Percentiles rank a stretch among this genome's conserved stretches.
Evolutionary conservation across 805 yeast genomes (phyloP).

Genomic region (Candida railenensis): DNA sequence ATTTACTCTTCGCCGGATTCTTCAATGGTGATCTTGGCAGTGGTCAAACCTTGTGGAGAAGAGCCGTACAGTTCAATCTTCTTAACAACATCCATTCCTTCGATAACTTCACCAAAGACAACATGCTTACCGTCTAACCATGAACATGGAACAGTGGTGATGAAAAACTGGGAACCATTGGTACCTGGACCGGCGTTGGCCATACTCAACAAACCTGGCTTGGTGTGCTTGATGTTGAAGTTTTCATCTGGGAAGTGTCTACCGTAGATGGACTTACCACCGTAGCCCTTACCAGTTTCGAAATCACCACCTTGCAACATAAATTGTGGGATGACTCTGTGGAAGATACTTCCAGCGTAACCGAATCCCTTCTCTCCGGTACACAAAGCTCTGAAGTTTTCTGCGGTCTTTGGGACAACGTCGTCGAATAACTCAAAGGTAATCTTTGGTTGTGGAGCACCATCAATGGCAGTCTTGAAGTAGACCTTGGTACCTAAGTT

Average conservation of each 20-base stretch:
- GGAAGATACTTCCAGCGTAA: conserved; percentile 44
- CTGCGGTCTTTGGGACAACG: conserved; percentile 92
- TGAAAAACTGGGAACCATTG: conserved; percentile 96
- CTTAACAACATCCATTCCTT: conserved; percentile 84
- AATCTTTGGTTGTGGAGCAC: conserved; percentile 42
- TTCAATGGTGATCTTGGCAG: conserved; percentile 48
- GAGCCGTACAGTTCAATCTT: conserved; percentile 69
- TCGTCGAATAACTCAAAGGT: conserved; percentile 69
- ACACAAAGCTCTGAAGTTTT: conserved; percentile 91
- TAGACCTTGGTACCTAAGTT: conserved; percentile 53
- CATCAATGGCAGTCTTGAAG: conserved; percentile 57
- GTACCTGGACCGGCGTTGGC: conserved; percentile 99
- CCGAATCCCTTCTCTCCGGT: conserved; percentile 53
- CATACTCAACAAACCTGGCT: conserved; percentile 85
- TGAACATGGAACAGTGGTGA: conserved; percentile 83
- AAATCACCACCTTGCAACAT: conserved; percentile 52
- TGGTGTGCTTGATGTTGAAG: conserved; percentile 70
- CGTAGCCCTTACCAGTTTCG: conserved; percentile 46
- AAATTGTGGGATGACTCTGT: conserved; percentile 47
- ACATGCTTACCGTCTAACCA: conserved; percentile 95
- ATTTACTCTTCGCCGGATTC: conserved; percentile 49
- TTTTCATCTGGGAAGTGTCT: conserved; percentile 76
- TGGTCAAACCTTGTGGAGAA: conserved; percentile 44
- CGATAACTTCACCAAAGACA: conserved; percentile 89
- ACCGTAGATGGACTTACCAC: conserved; percentile 58